Evolutionary conservation across 129 eudicot genomes (phyloP).

Genomic region (Logfia minima): DNA sequence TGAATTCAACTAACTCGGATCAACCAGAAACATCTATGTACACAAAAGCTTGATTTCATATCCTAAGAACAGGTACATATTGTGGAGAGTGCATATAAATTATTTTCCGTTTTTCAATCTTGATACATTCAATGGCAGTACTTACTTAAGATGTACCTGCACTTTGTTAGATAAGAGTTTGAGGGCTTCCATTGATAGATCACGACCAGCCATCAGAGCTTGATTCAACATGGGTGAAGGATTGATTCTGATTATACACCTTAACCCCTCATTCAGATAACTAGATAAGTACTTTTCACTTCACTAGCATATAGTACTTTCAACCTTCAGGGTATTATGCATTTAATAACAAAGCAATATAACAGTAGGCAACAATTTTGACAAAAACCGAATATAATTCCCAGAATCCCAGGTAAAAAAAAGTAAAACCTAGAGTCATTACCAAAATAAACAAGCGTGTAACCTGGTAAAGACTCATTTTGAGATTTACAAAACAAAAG

Average conservation of each 20-base stretch:
- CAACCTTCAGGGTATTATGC: slow-evolving; percentile 12
- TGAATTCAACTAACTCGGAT: not conserved
- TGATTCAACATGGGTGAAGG: not conserved
- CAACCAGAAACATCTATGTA: slow-evolving; percentile 1
- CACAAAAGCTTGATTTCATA: slow-evolving; percentile 9
- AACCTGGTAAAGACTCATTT: slow-evolving; percentile 36
- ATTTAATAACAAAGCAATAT: not conserved
- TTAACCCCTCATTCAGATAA: slow-evolving; percentile 4
- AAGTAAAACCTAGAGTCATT: slow-evolving; percentile 22
- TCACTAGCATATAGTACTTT: slow-evolving; percentile 5
- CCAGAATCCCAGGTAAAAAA: slow-evolving; percentile 18
- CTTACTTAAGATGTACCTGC: not conserved
- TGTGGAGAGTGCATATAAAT: not conserved
- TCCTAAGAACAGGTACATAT: not conserved
- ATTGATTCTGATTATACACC: slow-evolving; percentile 4
- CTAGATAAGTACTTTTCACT: not conserved
- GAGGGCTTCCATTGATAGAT: not conserved
- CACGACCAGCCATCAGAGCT: not conserved
- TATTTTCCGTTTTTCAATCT: not conserved
- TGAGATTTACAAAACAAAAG: slow-evolving; percentile 39
- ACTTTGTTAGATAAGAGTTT: not conserved
- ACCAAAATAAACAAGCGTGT: slow-evolving; percentile 28
- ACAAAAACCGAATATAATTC: slow-evolving; percentile 22
- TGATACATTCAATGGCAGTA: not conserved
- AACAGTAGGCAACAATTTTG: not conserved